Base-by-base conservation (phyloP, 495 filamentous ascomycete genomes). In the Tuber brumale region DNA sequence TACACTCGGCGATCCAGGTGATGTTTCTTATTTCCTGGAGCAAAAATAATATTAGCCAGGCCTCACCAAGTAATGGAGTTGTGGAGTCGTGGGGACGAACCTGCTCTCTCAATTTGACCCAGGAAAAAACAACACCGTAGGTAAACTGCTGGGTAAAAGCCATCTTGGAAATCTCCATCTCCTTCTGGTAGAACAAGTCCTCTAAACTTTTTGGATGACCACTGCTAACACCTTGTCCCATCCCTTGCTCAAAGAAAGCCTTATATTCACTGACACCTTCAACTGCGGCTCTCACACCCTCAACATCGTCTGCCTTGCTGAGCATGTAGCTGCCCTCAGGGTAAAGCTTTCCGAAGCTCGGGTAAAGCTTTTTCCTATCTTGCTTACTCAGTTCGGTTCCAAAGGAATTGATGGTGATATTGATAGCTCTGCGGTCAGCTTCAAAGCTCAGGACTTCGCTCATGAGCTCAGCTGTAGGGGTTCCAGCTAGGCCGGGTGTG, bases 1-100 rank as follows among this genome's bases (percentile, higher is more conserved):
- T 99, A 86, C 95, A 99, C 85, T 99, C 95, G 14, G 96, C 91
- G 83, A 99, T 99, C 95, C 95, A 99, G 70, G 95, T 98, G 82
- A 99, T 95, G 82, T 99, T 99, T 57, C 95, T 92, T 84, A 98
- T 97, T 92, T 99, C 95, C 95, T 97, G 76, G n/a, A 79, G 61
- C 45, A 27, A 70, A 70, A 73, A 72, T 42, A 51, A 10, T 75
- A 61, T 73, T 75, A 75, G 31, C 6, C n/a, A 71, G 43, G 31
- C 9, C 45, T n/a, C 27, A 18, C 57, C 27, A 66, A 66, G 27
- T 35, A 18, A 35, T 16, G 31, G 61, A 31, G 42, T 6, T 23
- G 42, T 42, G 70, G 21, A 37, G 19, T 72, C 46, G 45, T 51
- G 41, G 4, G 14, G 48, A 83, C 90, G 85, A 86, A 97, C 95